Base-by-base conservation (phyloP, 257 asterid species). In the Solanum clarkiae region DNA sequence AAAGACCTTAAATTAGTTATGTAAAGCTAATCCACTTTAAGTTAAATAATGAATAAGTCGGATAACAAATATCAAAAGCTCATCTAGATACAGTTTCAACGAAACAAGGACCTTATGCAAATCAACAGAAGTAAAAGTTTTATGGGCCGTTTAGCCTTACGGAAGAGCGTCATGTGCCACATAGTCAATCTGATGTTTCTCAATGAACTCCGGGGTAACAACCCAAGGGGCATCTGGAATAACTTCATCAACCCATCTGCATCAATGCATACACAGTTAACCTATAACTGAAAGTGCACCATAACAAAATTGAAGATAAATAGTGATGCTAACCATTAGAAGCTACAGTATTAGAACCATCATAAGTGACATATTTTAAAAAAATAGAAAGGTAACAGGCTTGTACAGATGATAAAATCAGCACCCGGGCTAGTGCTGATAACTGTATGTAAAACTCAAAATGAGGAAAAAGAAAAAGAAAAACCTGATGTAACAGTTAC, bases 191-290 rank as follows among this genome's bases (percentile, higher is more conserved):
- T 79, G 65, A 86, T 96, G 97, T 85, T 90, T 91, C 94, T 95
- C 99, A 88, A 95, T 90, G 90, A 95, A 96, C 89, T 95, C 99
- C 74, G 93, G 98, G 84, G 92, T 89, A 86, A 94, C 88, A 85
- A 96, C 98, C 99, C 99, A 96, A 10, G 98, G 98, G 9, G 99
- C 97, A 92, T 93, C 98, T 72, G 97, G 98, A 84, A 96, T 94
- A 88, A 96, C 99, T 91, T 96, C 99, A 82, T 96, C 99, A 86
- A 96, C 99, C 99, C 99, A 96, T 93, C 99, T 96, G 91, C 88
- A 87, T 12, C 62, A 88, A 74, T 53, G 65, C 22, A 51, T 49
- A 85, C 55, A 69, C 54, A 87, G 53, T 85, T 24, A 70, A 75
- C 24, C 85, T 42, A 62, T 40, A 32, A 32, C 36, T 77, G 9